Conservation (phyloP, 2,329 filamentous ascomycete species). For the Aspergillus pseudoterreus region DNA sequence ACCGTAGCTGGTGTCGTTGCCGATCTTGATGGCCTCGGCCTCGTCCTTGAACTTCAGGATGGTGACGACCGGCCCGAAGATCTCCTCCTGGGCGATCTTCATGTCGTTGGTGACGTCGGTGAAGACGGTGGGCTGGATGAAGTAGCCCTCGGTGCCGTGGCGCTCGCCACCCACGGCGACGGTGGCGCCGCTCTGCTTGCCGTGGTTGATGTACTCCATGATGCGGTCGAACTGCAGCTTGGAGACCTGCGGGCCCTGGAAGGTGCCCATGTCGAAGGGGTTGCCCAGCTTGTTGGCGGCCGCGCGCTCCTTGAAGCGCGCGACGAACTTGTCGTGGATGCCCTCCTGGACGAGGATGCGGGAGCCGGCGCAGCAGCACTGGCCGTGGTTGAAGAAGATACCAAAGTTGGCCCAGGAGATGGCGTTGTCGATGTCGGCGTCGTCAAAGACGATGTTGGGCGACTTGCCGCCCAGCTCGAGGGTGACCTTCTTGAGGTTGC, state of each 20-base stretch:
- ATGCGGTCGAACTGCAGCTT: conserved; percentile 81
- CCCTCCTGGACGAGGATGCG: conserved; percentile 23
- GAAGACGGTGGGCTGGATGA: conserved; percentile 82
- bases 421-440: conserved; percentile 25
- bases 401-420: conserved; percentile 25
- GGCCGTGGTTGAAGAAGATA: conserved; percentile 26
- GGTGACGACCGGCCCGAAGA: conserved; percentile 75
- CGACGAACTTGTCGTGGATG: conserved; percentile 54
- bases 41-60: conserved; percentile 72
- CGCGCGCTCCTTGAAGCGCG: conserved; percentile 73
- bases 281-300: conserved; percentile 72
- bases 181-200: conserved; percentile 61
- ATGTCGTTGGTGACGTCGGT: conserved; percentile 68
- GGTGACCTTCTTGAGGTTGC: conserved; percentile 63
- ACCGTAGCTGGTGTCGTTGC: conserved; percentile 71
- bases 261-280: conserved; percentile 71
- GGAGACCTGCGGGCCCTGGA: conserved; percentile 82
- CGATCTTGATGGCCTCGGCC: conserved; percentile 64
- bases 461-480: conserved; percentile 36
- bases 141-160: conserved; percentile 75
- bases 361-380: conserved; percentile 24
- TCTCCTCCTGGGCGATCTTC: conserved; percentile 72
- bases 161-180: conserved; percentile 65
- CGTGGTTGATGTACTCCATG: conserved; percentile 66
- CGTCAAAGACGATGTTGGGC: conserved; percentile 24